Base-by-base conservation (phyloP, 75 land plant genomes). In the Sequoiadendron giganteum region DNA sequence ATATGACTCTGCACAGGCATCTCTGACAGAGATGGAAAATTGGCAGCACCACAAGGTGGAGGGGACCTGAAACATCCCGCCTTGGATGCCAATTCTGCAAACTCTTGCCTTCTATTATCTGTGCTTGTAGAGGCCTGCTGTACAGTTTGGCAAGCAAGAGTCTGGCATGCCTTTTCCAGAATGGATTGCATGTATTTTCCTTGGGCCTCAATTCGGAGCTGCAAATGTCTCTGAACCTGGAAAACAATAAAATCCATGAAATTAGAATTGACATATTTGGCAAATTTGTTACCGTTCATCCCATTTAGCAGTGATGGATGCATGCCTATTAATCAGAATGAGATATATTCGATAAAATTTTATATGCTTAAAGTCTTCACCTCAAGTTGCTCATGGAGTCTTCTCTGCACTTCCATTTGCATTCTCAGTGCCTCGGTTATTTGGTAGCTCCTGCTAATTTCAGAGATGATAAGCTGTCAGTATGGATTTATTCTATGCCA, bases 331-430 rank as follows among this genome's bases (percentile, higher is more conserved):
- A 45, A 3, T 21, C 28, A 21, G 49, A 81, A 40, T 21, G 28
- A 43, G 83, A 45, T 82, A 80, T 80, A 43, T 21, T 43, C 43
- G n/a, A 18, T 11, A 45, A 47, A 75, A 47, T n/a, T 10, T n/a
- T 49, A 30, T 34, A 54, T 55, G 39, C 18, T 32, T 52, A 21
- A 7, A 52, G 55, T 54, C 1, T 25, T 83, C 91, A 97, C 99
- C 97, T 98, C 99, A 42, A 98, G 89, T 87, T 98, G 99, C 90
- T 98, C 97, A 83, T 96, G 98, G 16, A 98, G 89, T 70, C 97
- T 94, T 83, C 95, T 95, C 77, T 98, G 97, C 49, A 98, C 97
- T 88, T 98, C 99, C 97, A 98, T 95, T 90, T 98, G 99, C 97
- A 97, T 91, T 89, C 98, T 90, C 47, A 95, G 88, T 43, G 96